Percentiles rank a stretch among this genome's conserved stretches.
Conservation (phyloP, 2,329 filamentous ascomycete genomes). For the Talaromyces pinophilus region DNA sequence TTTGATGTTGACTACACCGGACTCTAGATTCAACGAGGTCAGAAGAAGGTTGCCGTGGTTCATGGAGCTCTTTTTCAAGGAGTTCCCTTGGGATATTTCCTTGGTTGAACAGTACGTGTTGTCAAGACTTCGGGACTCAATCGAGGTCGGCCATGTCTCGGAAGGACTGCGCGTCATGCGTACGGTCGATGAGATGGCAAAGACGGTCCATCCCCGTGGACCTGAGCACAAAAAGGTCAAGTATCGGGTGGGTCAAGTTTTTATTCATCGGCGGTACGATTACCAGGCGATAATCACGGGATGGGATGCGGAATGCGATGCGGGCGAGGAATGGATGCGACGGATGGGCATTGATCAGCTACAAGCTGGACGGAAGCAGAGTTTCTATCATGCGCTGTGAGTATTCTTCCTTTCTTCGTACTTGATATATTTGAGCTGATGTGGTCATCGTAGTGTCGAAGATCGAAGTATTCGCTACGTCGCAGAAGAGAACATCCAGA, state of each 20-base stretch:
- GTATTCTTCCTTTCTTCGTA: constrained; percentile 41
- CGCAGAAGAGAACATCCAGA: constrained; percentile 76
- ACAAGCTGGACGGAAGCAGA: constrained; percentile 63
- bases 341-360: constrained; percentile 64
- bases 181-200: constrained; percentile 57
- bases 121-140: constrained; percentile 58
- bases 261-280: constrained; percentile 75
- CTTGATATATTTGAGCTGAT: background rate
- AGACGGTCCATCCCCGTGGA: constrained; percentile 45
- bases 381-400: constrained; percentile 86
- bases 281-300: constrained; percentile 83
- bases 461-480: constrained; percentile 73
- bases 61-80: constrained; percentile 63
- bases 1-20: constrained; percentile 55
- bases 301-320: constrained; percentile 69
- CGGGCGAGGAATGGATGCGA: constrained; percentile 63
- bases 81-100: constrained; percentile 70
- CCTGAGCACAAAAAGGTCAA: constrained; percentile 51
- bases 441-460: constrained; percentile 55
- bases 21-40: constrained; percentile 51
- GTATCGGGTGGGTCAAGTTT: constrained; percentile 78
- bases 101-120: constrained; percentile 68
- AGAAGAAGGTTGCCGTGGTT: constrained; percentile 66
- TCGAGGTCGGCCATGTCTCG: constrained; percentile 57
- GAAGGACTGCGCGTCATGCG: constrained; percentile 59